Base-by-base conservation (phyloP, 148 eudicot genomes). In the Rhododendron simsii region DNA sequence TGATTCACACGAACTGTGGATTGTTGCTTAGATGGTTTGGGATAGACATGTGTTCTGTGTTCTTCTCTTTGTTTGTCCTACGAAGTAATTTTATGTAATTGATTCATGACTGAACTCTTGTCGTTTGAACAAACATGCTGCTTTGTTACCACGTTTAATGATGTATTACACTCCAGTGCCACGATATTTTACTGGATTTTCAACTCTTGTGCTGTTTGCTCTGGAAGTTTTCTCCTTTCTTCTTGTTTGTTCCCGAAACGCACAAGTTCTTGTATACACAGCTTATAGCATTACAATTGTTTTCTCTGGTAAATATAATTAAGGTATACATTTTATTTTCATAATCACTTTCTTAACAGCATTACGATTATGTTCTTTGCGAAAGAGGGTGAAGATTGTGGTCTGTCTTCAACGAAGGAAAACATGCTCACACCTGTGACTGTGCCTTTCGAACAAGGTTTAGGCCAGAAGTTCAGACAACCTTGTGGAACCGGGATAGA, bases 401-500 rank as follows among this genome's bases (percentile, higher is more conserved):
- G 90, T 83, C 86, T 97, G 65, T 91, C 92, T 75, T 93, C 98
- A 26, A 91, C 84, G 71, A 97, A 95, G 87, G 99, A 94, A 89
- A 90, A 86, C 90, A n/a, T 93, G 53, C 92, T 92, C 71, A 91
- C 98, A 59, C 95, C 95, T 13, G 85, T 97, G 28, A 90, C 92
- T 0, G 89, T 95, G 26, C 87, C 93, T 45, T 97, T 97, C 80
- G 91, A 91, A 86, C 91, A 91, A 89, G 99, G 99, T 85, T 90
- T 97, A 69, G 94, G 91, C 78, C 99, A 97, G 89, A 95, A 93
- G 89, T 95, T 97, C 78, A 90, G 88, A 85, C 99, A 97, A 87
- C 94, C 98, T 10, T 85, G 93, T 59, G 99, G 98, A 82, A 94
- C 99, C 11, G 99, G 98, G 45, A 94, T 97, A 84, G 96, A 94